Evolutionary conservation across 129 eudicot genomes (phyloP).

Genomic region (carrot (Daucus carota)): DH1_v3.0 NC_030385.2:27998501-27999000

Average conservation of each 20-base stretch:
- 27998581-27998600: neutral
- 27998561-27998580: neutral
- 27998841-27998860: no score
- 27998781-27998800: neutral
- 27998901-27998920: neutral
- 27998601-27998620: neutral
- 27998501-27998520: neutral
- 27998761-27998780: neutral
- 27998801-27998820: no score
- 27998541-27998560: neutral
- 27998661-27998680: neutral
- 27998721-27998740: no score
- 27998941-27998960: constrained; percentile 69
- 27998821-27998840: no score
- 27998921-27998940: neutral
- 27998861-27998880: neutral
- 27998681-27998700: neutral
- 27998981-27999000: constrained; percentile 74
- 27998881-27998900: neutral
- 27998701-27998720: neutral
- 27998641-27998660: neutral
- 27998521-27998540: neutral
- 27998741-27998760: no score
- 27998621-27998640: neutral
- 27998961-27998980: constrained; percentile 60